These are phyloP conservation scores for Coprinopsis marcescibilis DNA, from an alignment of 768 basidiomycete genomes.

Conservation along the genomic window DNA sequence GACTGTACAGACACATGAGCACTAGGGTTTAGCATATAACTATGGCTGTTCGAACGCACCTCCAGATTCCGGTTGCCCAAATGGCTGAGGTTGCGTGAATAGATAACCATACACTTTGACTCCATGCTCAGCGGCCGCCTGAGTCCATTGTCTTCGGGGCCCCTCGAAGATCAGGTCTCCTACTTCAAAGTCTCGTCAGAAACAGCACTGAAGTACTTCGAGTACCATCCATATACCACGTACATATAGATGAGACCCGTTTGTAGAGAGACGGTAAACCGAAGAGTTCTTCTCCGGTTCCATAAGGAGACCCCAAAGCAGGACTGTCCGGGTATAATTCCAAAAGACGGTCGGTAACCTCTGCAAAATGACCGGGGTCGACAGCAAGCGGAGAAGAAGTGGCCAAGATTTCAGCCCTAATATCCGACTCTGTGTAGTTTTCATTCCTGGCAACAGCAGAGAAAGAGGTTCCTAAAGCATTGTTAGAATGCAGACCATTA, in stretches of 20 bases:
- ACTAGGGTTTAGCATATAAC: background rate
- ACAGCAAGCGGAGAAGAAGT: constrained; percentile 3
- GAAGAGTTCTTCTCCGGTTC: constrained; percentile 40
- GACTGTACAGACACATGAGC: too few relatives aligned
- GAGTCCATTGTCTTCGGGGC: constrained; percentile 33
- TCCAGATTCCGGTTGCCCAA: constrained; percentile 20
- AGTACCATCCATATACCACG: too few relatives aligned
- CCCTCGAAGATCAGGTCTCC: constrained; percentile 37
- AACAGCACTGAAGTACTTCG: background rate
- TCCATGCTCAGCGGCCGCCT: constrained; percentile 31
- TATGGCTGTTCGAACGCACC: constrained; percentile 17
- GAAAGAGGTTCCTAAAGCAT: too few relatives aligned
- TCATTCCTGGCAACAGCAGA: background rate
- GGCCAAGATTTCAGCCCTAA: background rate
- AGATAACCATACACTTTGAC: constrained; percentile 37
- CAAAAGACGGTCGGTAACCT: constrained; percentile 22
- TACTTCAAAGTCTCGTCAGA: constrained; percentile 11
- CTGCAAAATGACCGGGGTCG: constrained; percentile 15
- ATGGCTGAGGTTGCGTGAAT: constrained; percentile 34
- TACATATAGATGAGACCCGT: constrained; percentile 26
- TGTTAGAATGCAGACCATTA: background rate
- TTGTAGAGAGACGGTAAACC: constrained; percentile 30
- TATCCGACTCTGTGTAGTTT: background rate
- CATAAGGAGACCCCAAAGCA: constrained; percentile 38
- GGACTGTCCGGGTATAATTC: constrained; percentile 38